These are phyloP conservation scores for Astrothelium macrocarpum DNA, from an alignment of 495 filamentous ascomycete genomes.

Conservation along the genomic window DNA sequence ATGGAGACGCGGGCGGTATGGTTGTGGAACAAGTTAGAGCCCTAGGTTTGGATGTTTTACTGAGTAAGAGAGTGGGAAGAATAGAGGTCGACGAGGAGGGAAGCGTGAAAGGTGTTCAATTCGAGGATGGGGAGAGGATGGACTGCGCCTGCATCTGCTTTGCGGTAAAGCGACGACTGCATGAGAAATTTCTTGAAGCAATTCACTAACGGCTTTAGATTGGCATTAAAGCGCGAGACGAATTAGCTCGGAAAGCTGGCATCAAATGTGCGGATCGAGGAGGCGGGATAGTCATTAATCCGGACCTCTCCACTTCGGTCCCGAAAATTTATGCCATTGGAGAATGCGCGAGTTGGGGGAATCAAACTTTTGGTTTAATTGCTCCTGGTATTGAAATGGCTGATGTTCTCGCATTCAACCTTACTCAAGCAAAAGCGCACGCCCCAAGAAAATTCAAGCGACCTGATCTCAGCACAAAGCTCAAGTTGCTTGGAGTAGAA, in stretches of 20 bases:
- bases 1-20: slow-evolving; percentile 71
- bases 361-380: slow-evolving; percentile 87
- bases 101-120: slow-evolving; percentile 62
- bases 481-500: slow-evolving; percentile 88
- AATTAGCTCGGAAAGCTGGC: slow-evolving; percentile 59
- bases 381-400: slow-evolving; percentile 96
- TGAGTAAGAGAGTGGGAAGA: slow-evolving; percentile 64
- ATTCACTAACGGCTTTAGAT: slow-evolving; percentile 38
- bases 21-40: slow-evolving; percentile 75
- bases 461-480: slow-evolving; percentile 86
- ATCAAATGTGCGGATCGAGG: slow-evolving; percentile 68
- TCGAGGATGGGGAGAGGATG: slow-evolving; percentile 79
- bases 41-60: slow-evolving; percentile 75
- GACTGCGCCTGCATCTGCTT: slow-evolving; percentile 82
- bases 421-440: slow-evolving; percentile 72
- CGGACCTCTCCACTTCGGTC: slow-evolving; percentile 62
- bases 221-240: slow-evolving; percentile 76
- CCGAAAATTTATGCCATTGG: slow-evolving; percentile 82
- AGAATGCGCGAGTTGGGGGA: slow-evolving; percentile 92
- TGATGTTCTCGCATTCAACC: slow-evolving; percentile 88
- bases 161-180: slow-evolving; percentile 45
- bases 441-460: slow-evolving; percentile 62
- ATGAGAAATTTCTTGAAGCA: background rate
- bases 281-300: slow-evolving; percentile 66
- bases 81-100: slow-evolving; percentile 61